These are phyloP conservation scores for Venturiaceae sp. DNA, from an alignment of 2,329 filamentous ascomycete genomes.

Conservation along the genomic window DNA sequence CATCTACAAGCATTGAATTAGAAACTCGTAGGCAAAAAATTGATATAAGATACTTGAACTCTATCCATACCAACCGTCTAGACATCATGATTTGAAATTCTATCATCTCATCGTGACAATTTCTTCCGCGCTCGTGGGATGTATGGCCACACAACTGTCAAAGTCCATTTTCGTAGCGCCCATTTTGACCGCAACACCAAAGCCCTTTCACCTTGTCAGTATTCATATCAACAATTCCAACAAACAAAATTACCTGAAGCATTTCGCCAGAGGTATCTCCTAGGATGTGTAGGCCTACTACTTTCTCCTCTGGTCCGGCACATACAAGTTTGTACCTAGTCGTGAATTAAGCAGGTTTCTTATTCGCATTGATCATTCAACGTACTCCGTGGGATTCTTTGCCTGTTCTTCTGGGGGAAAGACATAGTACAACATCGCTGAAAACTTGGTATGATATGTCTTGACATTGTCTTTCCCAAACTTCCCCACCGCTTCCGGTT, in stretches of 20 bases:
- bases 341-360: neutral
- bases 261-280: conserved; percentile 48
- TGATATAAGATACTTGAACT: too few relatives aligned
- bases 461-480: conserved; percentile 42
- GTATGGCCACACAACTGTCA: conserved; percentile 59
- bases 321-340: conserved; percentile 35
- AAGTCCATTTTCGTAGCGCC: conserved; percentile 53
- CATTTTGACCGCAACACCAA: conserved; percentile 72
- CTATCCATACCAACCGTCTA: too few relatives aligned
- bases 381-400: conserved; percentile 36
- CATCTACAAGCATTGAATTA: too few relatives aligned
- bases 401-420: conserved; percentile 37
- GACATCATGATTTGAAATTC: too few relatives aligned
- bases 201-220: conserved; percentile 41
- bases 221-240: neutral
- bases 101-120: conserved; percentile 40
- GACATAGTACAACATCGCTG: conserved; percentile 38
- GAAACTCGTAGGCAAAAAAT: too few relatives aligned
- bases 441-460: conserved; percentile 38
- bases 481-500: conserved; percentile 35
- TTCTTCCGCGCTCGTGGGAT: conserved; percentile 69
- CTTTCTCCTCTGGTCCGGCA: conserved; percentile 37
- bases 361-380: neutral
- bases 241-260: conserved; percentile 27
- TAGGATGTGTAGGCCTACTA: conserved; percentile 41